These are phyloP conservation scores for Penicillium decumbens DNA, from an alignment of 2,329 filamentous ascomycete species.

Conservation along the genomic window DNA sequence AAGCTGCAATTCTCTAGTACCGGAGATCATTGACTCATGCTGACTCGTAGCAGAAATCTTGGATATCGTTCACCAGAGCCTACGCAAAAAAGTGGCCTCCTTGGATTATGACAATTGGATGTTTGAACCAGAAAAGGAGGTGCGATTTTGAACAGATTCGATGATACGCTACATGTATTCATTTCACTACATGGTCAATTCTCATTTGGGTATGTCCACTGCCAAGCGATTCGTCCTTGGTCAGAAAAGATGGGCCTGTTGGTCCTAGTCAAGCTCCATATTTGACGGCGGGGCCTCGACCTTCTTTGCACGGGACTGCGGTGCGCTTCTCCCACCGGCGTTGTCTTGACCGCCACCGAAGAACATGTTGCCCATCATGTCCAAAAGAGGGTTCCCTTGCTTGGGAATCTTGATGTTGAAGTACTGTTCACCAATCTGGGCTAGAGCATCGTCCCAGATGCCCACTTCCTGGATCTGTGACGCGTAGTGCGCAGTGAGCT, in stretches of 20 bases:
- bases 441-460: conserved; percentile 75
- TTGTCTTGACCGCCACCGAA: conserved; percentile 54
- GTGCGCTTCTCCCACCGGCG: conserved; percentile 42
- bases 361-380: conserved; percentile 97
- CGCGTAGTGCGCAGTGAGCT: conserved; percentile 77
- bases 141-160: conserved; percentile 21
- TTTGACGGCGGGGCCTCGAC: conserved; percentile 45
- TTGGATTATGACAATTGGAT: conserved; percentile 86
- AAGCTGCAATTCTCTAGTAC: conserved; percentile 22
- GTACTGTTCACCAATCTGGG: conserved; percentile 92
- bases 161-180: conserved; percentile 12
- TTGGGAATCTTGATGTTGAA: conserved; percentile 85
- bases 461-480: conserved; percentile 70
- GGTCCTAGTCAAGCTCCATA: conserved; percentile 43
- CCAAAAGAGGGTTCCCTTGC: conserved; percentile 87
- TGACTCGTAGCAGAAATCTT: conserved; percentile 55
- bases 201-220: conserved; percentile 11
- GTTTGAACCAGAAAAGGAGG: conserved; percentile 66
- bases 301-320: conserved; percentile 42
- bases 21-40: neutral
- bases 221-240: neutral
- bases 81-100: conserved; percentile 66
- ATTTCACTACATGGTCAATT: conserved; percentile 14
- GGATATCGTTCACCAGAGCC: conserved; percentile 63
- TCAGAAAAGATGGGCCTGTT: neutral